Evolutionary conservation across 192 early-diverging fungal species (phyloP).

Genomic region (Coemansia aciculifera): DNA sequence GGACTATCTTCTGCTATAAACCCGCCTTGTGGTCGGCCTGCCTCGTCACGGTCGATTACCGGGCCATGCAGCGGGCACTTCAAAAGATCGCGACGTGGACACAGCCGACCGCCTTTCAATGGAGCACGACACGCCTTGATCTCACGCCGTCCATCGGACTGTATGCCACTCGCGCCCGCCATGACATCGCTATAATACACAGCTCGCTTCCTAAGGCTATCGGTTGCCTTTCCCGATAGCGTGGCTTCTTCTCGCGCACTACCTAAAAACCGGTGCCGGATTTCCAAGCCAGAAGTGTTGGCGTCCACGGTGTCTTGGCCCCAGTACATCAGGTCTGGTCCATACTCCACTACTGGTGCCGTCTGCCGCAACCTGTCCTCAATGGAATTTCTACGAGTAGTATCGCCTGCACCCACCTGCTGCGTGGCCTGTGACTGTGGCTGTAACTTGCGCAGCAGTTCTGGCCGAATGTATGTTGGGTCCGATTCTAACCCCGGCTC

Average conservation of each 20-base stretch:
- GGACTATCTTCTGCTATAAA: neutral
- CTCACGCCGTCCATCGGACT: conserved; percentile 2
- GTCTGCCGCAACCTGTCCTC: conserved; percentile 55
- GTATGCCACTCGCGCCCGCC: neutral
- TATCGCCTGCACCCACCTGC: neutral
- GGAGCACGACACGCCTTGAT: conserved; percentile 68
- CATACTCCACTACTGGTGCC: conserved; percentile 68
- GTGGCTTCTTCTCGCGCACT: conserved; percentile 62
- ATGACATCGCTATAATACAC: conserved; percentile 50
- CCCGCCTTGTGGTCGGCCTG: conserved; percentile 16
- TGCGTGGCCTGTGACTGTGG: too few species aligned
- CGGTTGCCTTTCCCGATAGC: conserved; percentile 56
- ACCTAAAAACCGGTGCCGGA: conserved; percentile 65
- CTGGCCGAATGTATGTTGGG: conserved; percentile 26
- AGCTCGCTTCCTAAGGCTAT: conserved; percentile 59
- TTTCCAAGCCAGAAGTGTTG: conserved; percentile 59
- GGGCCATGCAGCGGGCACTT: conserved; percentile 69
- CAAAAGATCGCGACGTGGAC: conserved; percentile 64
- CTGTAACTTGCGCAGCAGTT: conserved; percentile 9
- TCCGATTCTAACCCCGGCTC: conserved; percentile 18
- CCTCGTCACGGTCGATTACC: conserved; percentile 63
- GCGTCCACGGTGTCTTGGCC: conserved; percentile 59
- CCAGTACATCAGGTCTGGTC: conserved; percentile 69
- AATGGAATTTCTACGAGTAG: conserved; percentile 30
- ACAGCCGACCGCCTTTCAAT: conserved; percentile 61